Conservation (phyloP, 768 basidiomycete genomes). For the Auricularia heimuer region DNA sequence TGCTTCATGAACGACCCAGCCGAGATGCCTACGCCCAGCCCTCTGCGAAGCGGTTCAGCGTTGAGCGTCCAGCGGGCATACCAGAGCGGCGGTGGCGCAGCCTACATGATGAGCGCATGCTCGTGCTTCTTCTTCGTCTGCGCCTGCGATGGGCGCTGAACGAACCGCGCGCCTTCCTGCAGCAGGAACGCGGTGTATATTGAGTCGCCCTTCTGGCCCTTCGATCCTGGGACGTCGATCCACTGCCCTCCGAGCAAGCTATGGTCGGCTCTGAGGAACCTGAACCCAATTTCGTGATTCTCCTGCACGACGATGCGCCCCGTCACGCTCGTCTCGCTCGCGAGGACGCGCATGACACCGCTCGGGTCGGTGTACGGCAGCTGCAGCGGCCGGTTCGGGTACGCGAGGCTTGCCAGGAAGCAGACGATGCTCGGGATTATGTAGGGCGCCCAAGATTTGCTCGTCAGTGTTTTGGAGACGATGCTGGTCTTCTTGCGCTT, state of each 20-base stretch:
- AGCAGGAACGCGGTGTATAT: slow-evolving; percentile 78
- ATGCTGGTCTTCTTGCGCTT: not conserved
- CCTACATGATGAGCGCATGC: slow-evolving; percentile 61
- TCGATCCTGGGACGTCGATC: slow-evolving; percentile 51
- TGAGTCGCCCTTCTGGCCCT: slow-evolving; percentile 51
- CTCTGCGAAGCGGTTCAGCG: slow-evolving; percentile 37
- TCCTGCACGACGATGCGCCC: slow-evolving; percentile 82
- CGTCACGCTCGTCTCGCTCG: slow-evolving; percentile 58
- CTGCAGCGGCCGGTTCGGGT: slow-evolving; percentile 41
- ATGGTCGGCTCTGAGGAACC: slow-evolving; percentile 45
- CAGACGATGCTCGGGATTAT: slow-evolving; percentile 4
- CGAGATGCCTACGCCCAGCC: slow-evolving; percentile 78
- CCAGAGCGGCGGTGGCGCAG: no score
- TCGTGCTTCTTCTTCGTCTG: slow-evolving; percentile 31
- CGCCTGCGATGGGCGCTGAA: slow-evolving; percentile 33
- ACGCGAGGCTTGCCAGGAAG: slow-evolving; percentile 19
- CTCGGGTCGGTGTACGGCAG: slow-evolving; percentile 43
- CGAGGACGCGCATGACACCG: slow-evolving; percentile 55
- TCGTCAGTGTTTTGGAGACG: not conserved
- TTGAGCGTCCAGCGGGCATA: slow-evolving; percentile 2
- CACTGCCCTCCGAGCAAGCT: slow-evolving; percentile 64
- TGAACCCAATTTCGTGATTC: slow-evolving; percentile 24
- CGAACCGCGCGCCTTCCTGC: slow-evolving; percentile 75
- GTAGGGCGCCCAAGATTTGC: slow-evolving; percentile 1
- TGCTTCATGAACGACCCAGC: slow-evolving; percentile 66